phyloP scores from a whole-genome alignment of 352 stramenopile genomes.

The Phytopythium delawarense region DNA sequence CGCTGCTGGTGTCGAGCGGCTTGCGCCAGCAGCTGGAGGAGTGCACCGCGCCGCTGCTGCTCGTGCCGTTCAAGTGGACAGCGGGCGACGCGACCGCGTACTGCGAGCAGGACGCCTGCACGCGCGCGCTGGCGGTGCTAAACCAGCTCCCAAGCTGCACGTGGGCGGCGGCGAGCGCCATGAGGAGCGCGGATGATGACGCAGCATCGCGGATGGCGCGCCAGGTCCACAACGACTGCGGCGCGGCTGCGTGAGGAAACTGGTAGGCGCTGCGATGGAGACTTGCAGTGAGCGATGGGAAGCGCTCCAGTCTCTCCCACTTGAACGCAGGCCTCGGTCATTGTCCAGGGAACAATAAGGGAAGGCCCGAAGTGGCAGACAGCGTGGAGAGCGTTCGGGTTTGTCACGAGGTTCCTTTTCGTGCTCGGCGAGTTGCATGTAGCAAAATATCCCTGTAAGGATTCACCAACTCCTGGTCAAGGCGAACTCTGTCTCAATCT shows the following conservation, averaged over 20 bases:
- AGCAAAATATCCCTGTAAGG: too few relatives aligned
- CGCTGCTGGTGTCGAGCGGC: constrained; percentile 14
- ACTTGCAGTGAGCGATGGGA: too few relatives aligned
- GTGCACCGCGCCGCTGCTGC: constrained; percentile 32
- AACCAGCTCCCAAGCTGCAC: constrained; percentile 30
- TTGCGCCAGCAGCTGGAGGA: constrained; percentile 13
- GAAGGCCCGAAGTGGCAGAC: too few relatives aligned
- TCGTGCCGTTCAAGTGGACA: constrained; percentile 29
- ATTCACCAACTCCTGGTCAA: too few relatives aligned
- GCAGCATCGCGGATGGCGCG: constrained; percentile 34
- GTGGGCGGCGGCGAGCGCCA: constrained; percentile 14
- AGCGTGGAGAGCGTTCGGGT: too few relatives aligned
- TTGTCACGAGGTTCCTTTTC: too few relatives aligned
- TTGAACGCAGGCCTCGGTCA: too few relatives aligned
- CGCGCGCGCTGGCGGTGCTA: constrained; percentile 20
- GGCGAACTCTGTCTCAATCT: too few relatives aligned
- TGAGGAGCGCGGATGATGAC: constrained; percentile 17
- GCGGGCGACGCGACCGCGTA: constrained; percentile 21
- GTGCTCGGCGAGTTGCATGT: too few relatives aligned
- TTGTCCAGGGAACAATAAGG: too few relatives aligned
- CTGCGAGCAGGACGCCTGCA: constrained; percentile 33
- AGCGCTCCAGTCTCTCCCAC: too few relatives aligned
- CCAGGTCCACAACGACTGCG: constrained; percentile 44
- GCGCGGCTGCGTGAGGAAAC: background rate
- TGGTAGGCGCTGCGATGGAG: too few relatives aligned